Conservation (phyloP, 2,329 filamentous ascomycete genomes). For the Ambrosiella beaveri region DNA sequence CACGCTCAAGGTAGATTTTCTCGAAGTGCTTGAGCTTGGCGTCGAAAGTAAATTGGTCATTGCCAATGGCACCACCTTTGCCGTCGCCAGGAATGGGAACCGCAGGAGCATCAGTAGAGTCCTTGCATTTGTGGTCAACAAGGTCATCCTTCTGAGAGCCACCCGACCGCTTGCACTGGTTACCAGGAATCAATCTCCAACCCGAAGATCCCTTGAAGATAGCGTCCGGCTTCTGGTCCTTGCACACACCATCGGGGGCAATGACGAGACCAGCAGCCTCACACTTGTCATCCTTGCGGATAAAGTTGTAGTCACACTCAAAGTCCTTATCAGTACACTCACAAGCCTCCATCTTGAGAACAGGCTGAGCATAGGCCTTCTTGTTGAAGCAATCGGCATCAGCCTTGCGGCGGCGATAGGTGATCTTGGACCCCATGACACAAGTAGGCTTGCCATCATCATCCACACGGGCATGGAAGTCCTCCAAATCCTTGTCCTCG, state of each 20-base stretch:
- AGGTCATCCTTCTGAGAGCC: constrained; percentile 51
- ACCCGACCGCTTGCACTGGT: constrained; percentile 46
- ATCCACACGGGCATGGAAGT: constrained; percentile 73
- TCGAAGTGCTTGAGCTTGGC: constrained; percentile 34
- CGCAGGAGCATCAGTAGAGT: constrained; percentile 25
- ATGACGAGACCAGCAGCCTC: constrained; percentile 42
- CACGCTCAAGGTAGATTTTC: constrained; percentile 64
- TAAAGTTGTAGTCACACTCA: constrained; percentile 92
- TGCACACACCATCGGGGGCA: constrained; percentile 57
- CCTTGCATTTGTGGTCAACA: constrained; percentile 61
- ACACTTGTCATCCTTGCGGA: constrained; percentile 53
- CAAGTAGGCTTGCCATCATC: constrained; percentile 68
- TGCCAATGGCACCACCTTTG: constrained; percentile 37
- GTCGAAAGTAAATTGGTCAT: constrained; percentile 44
- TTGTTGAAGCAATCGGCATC: constrained; percentile 79
- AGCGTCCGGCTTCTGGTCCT: constrained; percentile 42
- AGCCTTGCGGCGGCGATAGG: constrained; percentile 69
- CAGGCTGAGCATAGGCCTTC: constrained; percentile 64
- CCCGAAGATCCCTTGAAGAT: constrained; percentile 76
- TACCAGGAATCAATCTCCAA: constrained; percentile 78
- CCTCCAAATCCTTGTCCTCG: constrained; percentile 60
- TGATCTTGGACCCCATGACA: constrained; percentile 91
- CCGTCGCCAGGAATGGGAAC: constrained; percentile 23
- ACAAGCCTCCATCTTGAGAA: constrained; percentile 54
- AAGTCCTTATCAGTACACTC: constrained; percentile 73